Evolutionary conservation across 495 filamentous ascomycete species (phyloP), one percentile per base, ranked within the genome.

Genomic region (Penicillium cinerascens): DNA sequence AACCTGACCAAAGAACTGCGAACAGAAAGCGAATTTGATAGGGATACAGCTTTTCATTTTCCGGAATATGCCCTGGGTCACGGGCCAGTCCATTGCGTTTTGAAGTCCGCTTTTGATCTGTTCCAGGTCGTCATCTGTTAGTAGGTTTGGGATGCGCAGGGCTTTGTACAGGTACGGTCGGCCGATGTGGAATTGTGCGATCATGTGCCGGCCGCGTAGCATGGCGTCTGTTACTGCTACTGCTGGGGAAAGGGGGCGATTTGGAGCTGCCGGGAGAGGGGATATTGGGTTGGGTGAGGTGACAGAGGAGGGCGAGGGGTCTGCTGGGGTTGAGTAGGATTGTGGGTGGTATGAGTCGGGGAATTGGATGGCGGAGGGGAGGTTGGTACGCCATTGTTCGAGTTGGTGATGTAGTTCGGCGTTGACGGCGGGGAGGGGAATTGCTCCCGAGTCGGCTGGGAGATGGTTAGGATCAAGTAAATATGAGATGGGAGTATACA

Each of bases 1-100:
- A 10, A 77, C 58, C 48, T 77, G 74, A 26, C 74, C 74, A 51
- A 77, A 77, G 60, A 77, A 77, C 72, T 77, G 74, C 6, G 74
- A 77, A 54, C 74, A 77, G 55, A 77, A 77, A 1, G 72, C 72
- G 53, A 77, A 77, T 37, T 63, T 71, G 26, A 77, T 73, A 18
- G 74, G 74, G 35, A 77, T 75, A 39, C 74, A 77, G 43, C 71
- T 74, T 49, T 69, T 75, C 74, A 77, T 77, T 17, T 67, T 59
- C n/a, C 61, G 60, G 48, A 77, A 77, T 25, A 76, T 67, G 11
- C 74, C 74, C 20, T 66, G 63, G 1, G 68, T 62, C 3, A 77
- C 59, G 10, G 74, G 74, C 74, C 74, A 77, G 39, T 74, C 65
- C 71, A 77, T 76, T 5, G 72, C 72, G 46, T 74, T 69, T 9